Evolutionary conservation across 352 stramenopile species (phyloP).

Genomic region (Pythium monospermum): DNA sequence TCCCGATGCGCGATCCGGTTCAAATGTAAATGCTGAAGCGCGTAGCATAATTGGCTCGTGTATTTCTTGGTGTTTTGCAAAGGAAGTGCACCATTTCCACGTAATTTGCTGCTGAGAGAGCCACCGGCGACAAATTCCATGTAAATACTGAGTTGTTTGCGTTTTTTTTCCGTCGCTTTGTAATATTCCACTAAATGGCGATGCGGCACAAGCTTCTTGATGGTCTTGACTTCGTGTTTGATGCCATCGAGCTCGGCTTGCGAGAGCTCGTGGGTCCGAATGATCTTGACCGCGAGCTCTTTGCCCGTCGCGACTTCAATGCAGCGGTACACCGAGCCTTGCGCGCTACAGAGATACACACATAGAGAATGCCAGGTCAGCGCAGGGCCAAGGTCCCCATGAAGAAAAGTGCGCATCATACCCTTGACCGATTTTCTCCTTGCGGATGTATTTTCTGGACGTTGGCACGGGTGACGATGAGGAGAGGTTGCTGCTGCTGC

Average conservation of each 20-base stretch:
- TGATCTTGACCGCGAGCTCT: slow-evolving; percentile 66
- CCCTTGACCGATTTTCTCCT: slow-evolving; percentile 80
- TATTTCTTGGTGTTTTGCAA: slow-evolving; percentile 51
- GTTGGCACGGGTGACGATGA: slow-evolving; percentile 14
- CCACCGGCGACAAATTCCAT: slow-evolving; percentile 87
- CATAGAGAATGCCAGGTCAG: slow-evolving; percentile 6
- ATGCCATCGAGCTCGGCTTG: slow-evolving; percentile 44
- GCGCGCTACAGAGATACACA: slow-evolving; percentile 21
- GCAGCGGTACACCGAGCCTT: slow-evolving; percentile 71
- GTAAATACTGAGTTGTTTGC: slow-evolving; percentile 66
- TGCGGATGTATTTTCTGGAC: slow-evolving; percentile 40
- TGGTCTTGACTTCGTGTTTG: slow-evolving; percentile 60
- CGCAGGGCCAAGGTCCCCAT: background rate
- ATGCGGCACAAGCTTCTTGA: slow-evolving; percentile 51
- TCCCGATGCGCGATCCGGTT: slow-evolving; percentile 87
- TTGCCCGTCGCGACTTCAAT: slow-evolving; percentile 43
- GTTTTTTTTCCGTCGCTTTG: slow-evolving; percentile 55
- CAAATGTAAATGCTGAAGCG: slow-evolving; percentile 81
- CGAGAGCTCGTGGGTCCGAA: slow-evolving; percentile 53
- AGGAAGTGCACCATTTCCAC: slow-evolving; percentile 36
- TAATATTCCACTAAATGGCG: slow-evolving; percentile 59
- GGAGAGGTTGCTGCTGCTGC: slow-evolving; percentile 15
- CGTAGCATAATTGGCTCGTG: slow-evolving; percentile 76
- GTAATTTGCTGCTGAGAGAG: slow-evolving; percentile 59
- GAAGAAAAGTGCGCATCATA: slow-evolving; percentile 17